Evolutionary conservation across 148 eudicot species (phyloP), one percentile per base, ranked within the genome.

Genomic region (Talinum fruticosum): DNA sequence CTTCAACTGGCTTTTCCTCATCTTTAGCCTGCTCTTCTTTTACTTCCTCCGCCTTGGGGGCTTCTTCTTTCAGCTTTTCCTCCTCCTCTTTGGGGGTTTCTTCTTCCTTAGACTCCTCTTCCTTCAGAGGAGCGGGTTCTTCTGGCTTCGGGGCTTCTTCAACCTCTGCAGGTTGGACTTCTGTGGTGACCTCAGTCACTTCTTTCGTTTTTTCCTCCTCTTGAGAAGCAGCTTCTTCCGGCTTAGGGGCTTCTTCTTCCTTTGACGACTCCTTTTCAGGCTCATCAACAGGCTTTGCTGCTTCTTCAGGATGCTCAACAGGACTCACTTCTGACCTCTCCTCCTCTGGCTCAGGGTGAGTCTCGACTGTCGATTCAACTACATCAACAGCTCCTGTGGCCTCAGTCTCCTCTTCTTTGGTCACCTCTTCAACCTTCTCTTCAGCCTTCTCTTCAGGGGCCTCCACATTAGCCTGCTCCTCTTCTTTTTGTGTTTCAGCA

Each of bases 271-370:
- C 47, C 81, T 57, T 41, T 36, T 66, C 65, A 30, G 74, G 67
- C 67, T 51, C 80, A 28, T 49, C 74, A 18, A 35, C 69, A 62
- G 71, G 74, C 64, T 73, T 74, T 71, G 54, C 83, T 82, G 73
- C 80, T 30, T 57, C 66, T 12, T 21, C 75, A 71, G 72, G 26
- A 49, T 61, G 76, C 16, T 80, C 51, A 14, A n/a, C 83, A 73
- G 75, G 73, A 33, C 47, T 77, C 32, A 72, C 85, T 80, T 77
- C 85, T 37, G 34, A 14, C 72, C 65, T 74, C 49, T 76, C 73
- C 73, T 78, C 73, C 73, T 78, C 81, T 66, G 73, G 51, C 69
- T 66, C 53, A 28, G 78, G 61, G 18, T 33, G 36, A 76, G 28
- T 77, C 66, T 76, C 83, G 35, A 34, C 47, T 10, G 69, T 26